Evolutionary conservation across 2,329 filamentous ascomycete genomes (phyloP), one percentile per base, ranked within the genome.

Genomic region (Massarina eburnea): DNA sequence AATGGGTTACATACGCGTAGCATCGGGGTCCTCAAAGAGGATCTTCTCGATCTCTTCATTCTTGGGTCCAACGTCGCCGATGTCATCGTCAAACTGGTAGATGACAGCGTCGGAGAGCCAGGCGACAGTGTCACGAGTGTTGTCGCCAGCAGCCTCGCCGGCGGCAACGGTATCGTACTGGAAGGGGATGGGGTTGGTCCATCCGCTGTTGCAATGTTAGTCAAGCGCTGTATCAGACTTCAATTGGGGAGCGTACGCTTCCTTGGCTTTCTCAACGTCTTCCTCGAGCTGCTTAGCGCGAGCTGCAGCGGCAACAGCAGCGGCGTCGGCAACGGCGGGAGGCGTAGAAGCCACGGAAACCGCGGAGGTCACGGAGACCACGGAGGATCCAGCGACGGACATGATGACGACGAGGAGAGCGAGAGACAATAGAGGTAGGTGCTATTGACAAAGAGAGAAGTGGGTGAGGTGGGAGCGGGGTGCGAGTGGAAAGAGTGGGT

Each of bases 31-130:
- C 0, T 80, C 77, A 44, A 95, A 99, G 6, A 99, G 81, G 57
- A 86, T 75, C 7, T 79, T 58, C 74, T 97, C 92, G 0, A 99
- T 80, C 38, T 83, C 80, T 0, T 79, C 74, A 42, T 85, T 80
- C 39, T 75, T 76, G 0, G 91, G 91, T 6, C 86, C 92, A 43
- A 99, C 76, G 32, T 97, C 92, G 2, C 92, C 94, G 56, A 80
- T 88, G 2, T 95, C 89, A 9, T 91, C 90, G 15, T 84, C 79
- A 87, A 88, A 97, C 61, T 91, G 82, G 58, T 97, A 97, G 34
- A 87, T 77, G 0, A 66, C 72, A n/a, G 83, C 85, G 43, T 80
- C 80, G 29, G 75, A 74, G 41, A 76, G 74, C 81, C 76, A 83
- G 3, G 36, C 32, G 3, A 40, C 54, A 6, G 71, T 56, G 2